phyloP scores from a whole-genome alignment of 179 eudicot genomes.

The Pouteria campechiana region DNA sequence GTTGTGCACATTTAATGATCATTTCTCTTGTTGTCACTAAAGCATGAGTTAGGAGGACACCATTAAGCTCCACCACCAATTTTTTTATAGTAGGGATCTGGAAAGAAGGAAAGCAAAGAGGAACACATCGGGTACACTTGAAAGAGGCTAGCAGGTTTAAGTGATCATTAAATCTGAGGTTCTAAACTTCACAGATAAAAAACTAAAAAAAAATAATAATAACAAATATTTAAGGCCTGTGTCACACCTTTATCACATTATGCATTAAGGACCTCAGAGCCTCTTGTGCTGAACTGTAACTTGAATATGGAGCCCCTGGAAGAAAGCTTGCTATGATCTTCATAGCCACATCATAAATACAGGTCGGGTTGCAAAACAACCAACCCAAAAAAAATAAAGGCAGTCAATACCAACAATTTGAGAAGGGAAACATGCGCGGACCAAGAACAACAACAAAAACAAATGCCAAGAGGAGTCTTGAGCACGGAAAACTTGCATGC shows the following conservation, averaged over 20 bases:
- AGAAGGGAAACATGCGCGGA: too few species aligned
- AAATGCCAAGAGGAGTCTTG: neutral
- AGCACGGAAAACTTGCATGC: slow-evolving; percentile 1
- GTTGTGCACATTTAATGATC: slow-evolving; percentile 80
- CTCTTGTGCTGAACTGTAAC: slow-evolving; percentile 88
- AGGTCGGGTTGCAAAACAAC: slow-evolving; percentile 10
- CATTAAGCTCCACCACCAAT: slow-evolving; percentile 86
- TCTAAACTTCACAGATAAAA: too few species aligned
- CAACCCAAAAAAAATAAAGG: too few species aligned
- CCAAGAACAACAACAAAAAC: neutral
- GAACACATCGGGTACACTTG: neutral
- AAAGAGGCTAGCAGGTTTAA: neutral
- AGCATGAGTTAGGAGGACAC: slow-evolving; percentile 92
- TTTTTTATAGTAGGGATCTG: slow-evolving; percentile 76
- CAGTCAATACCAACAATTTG: too few species aligned
- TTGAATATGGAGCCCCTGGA: slow-evolving; percentile 77
- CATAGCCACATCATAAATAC: slow-evolving; percentile 5
- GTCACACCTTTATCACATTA: slow-evolving; percentile 77
- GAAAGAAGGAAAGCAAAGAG: neutral
- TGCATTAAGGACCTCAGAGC: slow-evolving; percentile 78
- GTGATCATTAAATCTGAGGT: neutral
- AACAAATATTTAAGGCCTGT: neutral
- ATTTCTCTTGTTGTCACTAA: slow-evolving; percentile 72
- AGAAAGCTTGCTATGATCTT: slow-evolving; percentile 92
- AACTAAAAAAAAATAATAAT: too few species aligned